These are phyloP conservation scores for Cladophialophora bantiana DNA, from an alignment of 2,329 filamentous ascomycete species.

Conservation along the genomic window DNA sequence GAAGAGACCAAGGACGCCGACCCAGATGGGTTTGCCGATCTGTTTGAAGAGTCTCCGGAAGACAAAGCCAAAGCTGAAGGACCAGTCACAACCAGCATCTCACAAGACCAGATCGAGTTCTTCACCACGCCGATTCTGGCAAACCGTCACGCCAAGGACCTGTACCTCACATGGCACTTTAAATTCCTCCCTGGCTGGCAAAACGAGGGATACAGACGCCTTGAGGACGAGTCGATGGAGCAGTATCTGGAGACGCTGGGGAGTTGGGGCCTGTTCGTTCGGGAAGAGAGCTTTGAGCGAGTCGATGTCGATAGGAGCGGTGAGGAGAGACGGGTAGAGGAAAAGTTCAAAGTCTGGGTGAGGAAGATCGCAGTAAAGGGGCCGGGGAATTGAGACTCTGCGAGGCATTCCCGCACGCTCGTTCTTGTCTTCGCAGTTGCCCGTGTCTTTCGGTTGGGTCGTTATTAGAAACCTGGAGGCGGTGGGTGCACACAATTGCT, in stretches of 20 bases:
- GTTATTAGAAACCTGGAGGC: no score
- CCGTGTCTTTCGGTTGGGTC: no score
- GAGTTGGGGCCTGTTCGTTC: conserved; percentile 24
- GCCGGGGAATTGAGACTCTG: conserved; percentile 35
- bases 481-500: no score
- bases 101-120: conserved; percentile 22
- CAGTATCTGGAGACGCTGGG: conserved; percentile 25
- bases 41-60: conserved; percentile 4
- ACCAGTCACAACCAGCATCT: conserved; percentile 15
- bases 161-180: conserved; percentile 37
- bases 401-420: no score
- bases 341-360: conserved; percentile 38
- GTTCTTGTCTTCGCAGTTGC: no score
- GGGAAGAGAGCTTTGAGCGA: conserved; percentile 30
- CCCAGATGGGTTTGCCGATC: conserved; percentile 21
- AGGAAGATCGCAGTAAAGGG: conserved; percentile 33
- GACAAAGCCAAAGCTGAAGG: neutral
- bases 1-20: conserved; percentile 16
- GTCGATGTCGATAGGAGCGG: neutral
- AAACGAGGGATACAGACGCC: conserved; percentile 33
- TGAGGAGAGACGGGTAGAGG: conserved; percentile 20
- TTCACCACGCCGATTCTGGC: conserved; percentile 35
- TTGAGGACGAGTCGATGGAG: conserved; percentile 35
- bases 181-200: conserved; percentile 31
- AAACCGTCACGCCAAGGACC: conserved; percentile 36